Evolutionary conservation across 345 rosid genomes (phyloP).

Genomic region (Arabis hirsuta): DNA sequence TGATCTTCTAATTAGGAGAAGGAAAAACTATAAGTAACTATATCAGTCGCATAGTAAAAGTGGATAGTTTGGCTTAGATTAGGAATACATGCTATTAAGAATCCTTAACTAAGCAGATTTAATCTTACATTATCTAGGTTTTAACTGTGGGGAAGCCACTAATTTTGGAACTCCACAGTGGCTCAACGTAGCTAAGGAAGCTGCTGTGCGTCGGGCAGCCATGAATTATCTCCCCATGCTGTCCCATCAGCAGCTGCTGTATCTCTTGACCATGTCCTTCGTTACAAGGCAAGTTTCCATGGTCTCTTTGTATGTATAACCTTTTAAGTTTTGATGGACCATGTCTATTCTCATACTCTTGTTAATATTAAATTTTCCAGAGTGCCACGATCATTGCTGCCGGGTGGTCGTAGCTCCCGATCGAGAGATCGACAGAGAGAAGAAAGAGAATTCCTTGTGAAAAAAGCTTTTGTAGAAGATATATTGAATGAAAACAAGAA

Average conservation of each 20-base stretch:
- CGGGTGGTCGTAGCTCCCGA: constrained; percentile 97
- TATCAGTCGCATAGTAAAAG: constrained; percentile 21
- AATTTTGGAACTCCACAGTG: constrained; percentile 98
- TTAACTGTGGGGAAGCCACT: constrained; percentile 99
- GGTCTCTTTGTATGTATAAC: constrained; percentile 18
- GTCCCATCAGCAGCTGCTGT: constrained; percentile 95
- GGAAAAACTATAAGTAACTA: constrained; percentile 17
- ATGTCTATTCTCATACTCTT: constrained; percentile 34
- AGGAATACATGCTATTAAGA: constrained; percentile 6
- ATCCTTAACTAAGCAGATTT: constrained; percentile 25
- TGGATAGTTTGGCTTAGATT: constrained; percentile 19
- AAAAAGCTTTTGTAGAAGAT: constrained; percentile 91
- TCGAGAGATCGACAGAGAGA: constrained; percentile 90
- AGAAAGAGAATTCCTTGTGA: constrained; percentile 87
- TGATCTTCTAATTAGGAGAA: constrained; percentile 24
- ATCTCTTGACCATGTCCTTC: constrained; percentile 98
- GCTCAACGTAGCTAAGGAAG: constrained; percentile 96
- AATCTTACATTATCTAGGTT: constrained; percentile 53
- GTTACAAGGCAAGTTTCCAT: constrained; percentile 69
- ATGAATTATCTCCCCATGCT: constrained; percentile 99
- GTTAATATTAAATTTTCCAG: constrained; percentile 51
- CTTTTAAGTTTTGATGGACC: constrained; percentile 2
- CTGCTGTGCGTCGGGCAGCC: constrained; percentile 99
- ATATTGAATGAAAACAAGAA: constrained; percentile 69
- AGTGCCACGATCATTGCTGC: constrained; percentile 91